Conservation (phyloP, 129 eudicot species). For the Centella asiatica region DNA sequence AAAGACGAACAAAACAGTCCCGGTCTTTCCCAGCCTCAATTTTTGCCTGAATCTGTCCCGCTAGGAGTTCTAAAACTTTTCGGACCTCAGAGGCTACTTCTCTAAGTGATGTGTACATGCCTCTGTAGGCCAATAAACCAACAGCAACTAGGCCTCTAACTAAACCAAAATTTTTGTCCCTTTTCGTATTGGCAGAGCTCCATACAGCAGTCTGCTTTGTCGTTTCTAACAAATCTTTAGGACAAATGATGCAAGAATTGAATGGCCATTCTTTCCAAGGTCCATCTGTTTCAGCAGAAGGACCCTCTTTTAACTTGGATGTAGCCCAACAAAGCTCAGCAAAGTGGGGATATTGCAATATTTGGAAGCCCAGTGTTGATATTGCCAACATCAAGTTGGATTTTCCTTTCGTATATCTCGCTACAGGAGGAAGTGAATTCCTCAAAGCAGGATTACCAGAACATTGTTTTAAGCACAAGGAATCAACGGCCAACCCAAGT, state of each 20-base stretch:
- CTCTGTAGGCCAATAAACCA: conserved; percentile 85
- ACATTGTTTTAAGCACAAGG: conserved; percentile 14
- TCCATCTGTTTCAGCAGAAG: conserved; percentile 51
- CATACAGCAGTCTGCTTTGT: conserved; percentile 24
- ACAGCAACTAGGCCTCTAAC: conserved; percentile 86
- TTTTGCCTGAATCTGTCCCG: conserved; percentile 44
- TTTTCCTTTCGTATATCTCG: conserved; percentile 48
- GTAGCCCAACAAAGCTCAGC: conserved; percentile 99
- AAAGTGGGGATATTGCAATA: conserved; percentile 82
- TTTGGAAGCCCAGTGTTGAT: conserved; percentile 74
- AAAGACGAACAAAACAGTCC: conserved; percentile 40
- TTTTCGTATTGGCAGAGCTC: conserved; percentile 28
- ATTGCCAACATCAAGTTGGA: conserved; percentile 65
- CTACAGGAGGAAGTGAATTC: conserved; percentile 18
- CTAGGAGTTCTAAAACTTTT: conserved; percentile 65
- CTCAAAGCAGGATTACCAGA: conserved; percentile 17
- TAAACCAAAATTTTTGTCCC: conserved; percentile 41
- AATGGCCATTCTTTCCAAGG: conserved; percentile 96
- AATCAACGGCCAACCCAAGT: conserved; percentile 19
- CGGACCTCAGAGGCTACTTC: conserved; percentile 66
- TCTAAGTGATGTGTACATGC: conserved; percentile 60
- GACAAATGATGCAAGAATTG: conserved; percentile 78
- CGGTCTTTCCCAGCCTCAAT: conserved; percentile 75
- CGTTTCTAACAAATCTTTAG: conserved; percentile 27
- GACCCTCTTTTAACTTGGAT: conserved; percentile 91